These are phyloP conservation scores for Colletotrichum eremochloae DNA, from an alignment of 2,329 filamentous ascomycete species.

Conservation along the genomic window DNA sequence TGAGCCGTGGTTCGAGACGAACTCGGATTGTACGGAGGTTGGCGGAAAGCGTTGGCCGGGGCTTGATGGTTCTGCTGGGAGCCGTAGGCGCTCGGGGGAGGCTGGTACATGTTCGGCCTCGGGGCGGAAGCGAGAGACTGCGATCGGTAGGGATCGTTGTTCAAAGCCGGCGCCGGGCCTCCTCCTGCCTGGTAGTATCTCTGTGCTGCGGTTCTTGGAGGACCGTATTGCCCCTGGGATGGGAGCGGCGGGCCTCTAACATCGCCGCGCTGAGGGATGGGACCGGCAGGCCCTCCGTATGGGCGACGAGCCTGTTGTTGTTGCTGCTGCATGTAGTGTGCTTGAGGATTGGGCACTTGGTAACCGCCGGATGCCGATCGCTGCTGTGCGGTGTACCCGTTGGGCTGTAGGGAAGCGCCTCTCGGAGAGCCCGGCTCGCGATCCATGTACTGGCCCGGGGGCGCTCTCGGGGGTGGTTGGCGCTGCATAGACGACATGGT, in stretches of 20 bases:
- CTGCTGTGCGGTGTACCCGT: conserved; percentile 55
- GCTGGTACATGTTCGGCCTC: conserved; percentile 79
- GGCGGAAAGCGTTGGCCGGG: conserved; percentile 82
- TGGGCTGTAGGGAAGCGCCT: conserved; percentile 51
- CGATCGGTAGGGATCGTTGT: conserved; percentile 89
- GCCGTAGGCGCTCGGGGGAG: conserved; percentile 68
- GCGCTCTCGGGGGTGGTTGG: conserved; percentile 71
- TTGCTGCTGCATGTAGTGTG: conserved; percentile 63
- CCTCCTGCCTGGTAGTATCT: conserved; percentile 73
- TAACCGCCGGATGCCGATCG: conserved; percentile 65
- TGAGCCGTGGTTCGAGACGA: conserved; percentile 88
- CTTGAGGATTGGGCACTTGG: conserved; percentile 58
- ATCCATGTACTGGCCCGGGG: conserved; percentile 53
- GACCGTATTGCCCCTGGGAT: conserved; percentile 45
- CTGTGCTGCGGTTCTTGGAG: conserved; percentile 62
- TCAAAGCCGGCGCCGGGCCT: conserved; percentile 77
- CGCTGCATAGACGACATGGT: conserved; percentile 67
- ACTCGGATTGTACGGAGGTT: conserved; percentile 77
- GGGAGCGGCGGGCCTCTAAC: conserved; percentile 66
- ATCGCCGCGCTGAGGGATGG: conserved; percentile 68
- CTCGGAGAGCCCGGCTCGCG: conserved; percentile 55
- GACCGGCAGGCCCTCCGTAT: conserved; percentile 57
- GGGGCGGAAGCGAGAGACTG: conserved; percentile 87
- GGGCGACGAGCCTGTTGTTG: conserved; percentile 57
- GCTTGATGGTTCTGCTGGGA: conserved; percentile 60